Base-by-base conservation (phyloP, 108 stramenopile genomes). In the Aureococcus anophagefferens region DNA sequence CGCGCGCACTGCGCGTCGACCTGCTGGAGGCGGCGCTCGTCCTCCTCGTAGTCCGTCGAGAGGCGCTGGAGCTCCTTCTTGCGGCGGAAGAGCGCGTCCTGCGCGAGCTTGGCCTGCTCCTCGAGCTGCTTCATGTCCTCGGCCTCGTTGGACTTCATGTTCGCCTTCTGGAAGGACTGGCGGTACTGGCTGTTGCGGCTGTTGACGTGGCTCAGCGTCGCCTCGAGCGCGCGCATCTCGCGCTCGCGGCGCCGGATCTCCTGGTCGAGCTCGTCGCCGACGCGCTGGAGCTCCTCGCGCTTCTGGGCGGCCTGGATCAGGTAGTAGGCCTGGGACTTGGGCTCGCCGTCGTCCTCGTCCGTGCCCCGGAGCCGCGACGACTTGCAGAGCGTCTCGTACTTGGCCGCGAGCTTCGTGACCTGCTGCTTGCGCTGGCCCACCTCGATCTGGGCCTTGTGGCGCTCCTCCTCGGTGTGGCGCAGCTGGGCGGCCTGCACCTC, bases 221-320 rank as follows among this genome's bases (percentile, higher is more conserved):
- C 78, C 64, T 82, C 69, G 35, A 89, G 73, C 0, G 89, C 87
- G 32, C 76, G 66, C 33, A 87, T 82, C 69, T 89, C 89, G 40
- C 76, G 68, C 73, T 86, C 84, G 33, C 85, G 76, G 64, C 70
- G 73, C 36, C 79, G 69, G 67, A 93, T 89, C 40, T 85, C 82
- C 35, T 74, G 81, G 67, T 93, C 89, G 18, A 93, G 82, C 73
- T 84, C 78, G 69, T 93, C 90, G 16, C 92, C 92, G 72, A 88
- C 79, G 37, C 87, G 74, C 80, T 91, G 92, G 46, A 93, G 74
- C 76, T 93, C 92, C 70, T 90, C 90, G 65, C 89, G 78, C 78
- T 75, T 84, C 82, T 93, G 90, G 25, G 92, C 92, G 28, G 89
- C 89, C 45, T 80, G 62, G 68, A 93, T 93, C 46, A 93, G 74